These are phyloP conservation scores for Lolium rigidum DNA, from an alignment of 176 grass and related monocot genomes.

Conservation along the genomic window DNA sequence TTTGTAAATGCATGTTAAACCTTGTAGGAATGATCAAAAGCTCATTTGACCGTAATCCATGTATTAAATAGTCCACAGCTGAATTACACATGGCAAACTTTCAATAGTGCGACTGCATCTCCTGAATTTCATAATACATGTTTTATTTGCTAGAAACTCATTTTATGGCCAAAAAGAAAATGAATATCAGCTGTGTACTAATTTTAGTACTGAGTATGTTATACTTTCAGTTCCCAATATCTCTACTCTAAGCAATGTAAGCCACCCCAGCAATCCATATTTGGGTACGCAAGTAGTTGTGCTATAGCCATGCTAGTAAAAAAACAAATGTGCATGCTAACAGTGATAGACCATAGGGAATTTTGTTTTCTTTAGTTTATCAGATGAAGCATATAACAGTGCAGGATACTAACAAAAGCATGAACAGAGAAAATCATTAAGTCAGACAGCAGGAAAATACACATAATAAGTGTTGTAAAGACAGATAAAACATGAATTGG, in stretches of 20 bases:
- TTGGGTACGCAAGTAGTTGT: not conserved
- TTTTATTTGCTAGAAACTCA: not conserved
- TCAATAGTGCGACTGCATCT: not conserved
- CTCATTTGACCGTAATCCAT: not conserved
- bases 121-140: not conserved
- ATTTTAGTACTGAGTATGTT: not conserved
- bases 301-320: not conserved
- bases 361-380: not conserved
- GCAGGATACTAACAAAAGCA: not conserved
- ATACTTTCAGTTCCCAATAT: not conserved
- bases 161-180: not conserved
- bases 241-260: not conserved
- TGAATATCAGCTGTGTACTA: not conserved
- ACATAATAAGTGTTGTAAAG: not conserved
- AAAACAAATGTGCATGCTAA: not conserved
- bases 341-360: not conserved
- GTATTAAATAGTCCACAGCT: not conserved
- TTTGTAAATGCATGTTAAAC: not conserved
- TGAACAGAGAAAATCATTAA: not conserved
- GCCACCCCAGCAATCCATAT: not conserved
- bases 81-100: not conserved
- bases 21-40: not conserved
- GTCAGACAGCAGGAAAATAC: not conserved
- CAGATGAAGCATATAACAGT: not conserved
- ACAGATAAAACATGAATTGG: not conserved